Evolutionary conservation across 2,329 filamentous ascomycete genomes (phyloP), one percentile per base, ranked within the genome.

Genomic region (Elsinoe arachidis): DNA sequence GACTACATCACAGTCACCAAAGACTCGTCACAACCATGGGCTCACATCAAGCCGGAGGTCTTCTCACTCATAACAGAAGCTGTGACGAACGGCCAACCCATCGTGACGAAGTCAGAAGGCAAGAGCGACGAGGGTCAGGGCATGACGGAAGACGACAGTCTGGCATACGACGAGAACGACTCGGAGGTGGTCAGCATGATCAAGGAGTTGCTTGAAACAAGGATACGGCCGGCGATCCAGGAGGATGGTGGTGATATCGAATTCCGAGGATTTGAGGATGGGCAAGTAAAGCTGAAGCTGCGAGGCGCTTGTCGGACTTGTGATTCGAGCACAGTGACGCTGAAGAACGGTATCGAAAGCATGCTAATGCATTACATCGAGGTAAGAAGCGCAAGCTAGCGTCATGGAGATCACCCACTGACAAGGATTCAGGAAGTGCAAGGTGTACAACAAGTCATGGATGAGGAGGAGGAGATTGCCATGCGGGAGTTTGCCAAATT

Each of bases 1-100:
- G 91, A 99, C 71, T 97, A 96, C 76, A 97, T 99, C 73, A 99
- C 93, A 11, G 87, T 99, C 35, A 96, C 88, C 43, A 99, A 99
- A 73, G 83, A 88, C 49, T 80, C 84, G 62, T 88, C 93, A 63
- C 88, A 87, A 2, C 89, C 91, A 67, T 99, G 93, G 93, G 87
- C 88, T 38, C 90, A 96, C 70, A 84, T 99, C 66, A 93, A 93
- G 67, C 92, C 93, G 1, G 93, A 99, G 72, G 84, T 97, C 30
- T 99, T 97, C 73, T 87, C 89, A 61, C 78, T 97, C 60, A 96
- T 99, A 71, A 97, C 90, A 52, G 92, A 97, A 74, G 85, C 87
- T 37, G 85, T 99, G 60, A 93, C 88, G 1, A 85, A 84, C 2
- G 92, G 92, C 5, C 85, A 92, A 72, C 78, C 81, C 21, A 84